Base-by-base conservation (phyloP, 1,284 basidiomycete species). In the Ceratobasidium sp. region DNA sequence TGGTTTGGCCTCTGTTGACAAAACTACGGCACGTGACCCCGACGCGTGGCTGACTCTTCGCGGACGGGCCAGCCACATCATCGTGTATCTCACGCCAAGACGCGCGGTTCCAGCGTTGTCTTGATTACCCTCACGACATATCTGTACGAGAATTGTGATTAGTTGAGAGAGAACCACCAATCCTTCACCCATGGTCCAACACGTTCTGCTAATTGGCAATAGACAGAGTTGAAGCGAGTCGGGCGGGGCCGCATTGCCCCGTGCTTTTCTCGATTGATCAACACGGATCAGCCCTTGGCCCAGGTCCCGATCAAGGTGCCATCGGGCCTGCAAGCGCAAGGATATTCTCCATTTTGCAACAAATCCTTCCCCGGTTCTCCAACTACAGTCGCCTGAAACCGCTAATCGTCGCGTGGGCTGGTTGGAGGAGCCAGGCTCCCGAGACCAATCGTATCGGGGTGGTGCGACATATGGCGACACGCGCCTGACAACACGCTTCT, bases 261-360 rank as follows among this genome's bases (percentile, higher is more conserved):
- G 57, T 33, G 25, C 42, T 59, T 59, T 49, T 47, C 8, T 16
- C 19, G 25, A 39, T 50, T 62, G 58, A 62, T 50, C 46, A 62
- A 62, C 58, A 62, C 58, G 58, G 58, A 62, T 62, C 58, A 62
- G n/a, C 29, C 58, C 49, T 62, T 62, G 58, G 58, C 29, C 30
- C 21, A 47, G 13, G 1, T 46, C 16, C 30, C 39, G 58, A 62
- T 62, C 58, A 46, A 50, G 47, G 47, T 21, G 6, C 4, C 16
- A 21, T 50, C 47, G 11, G 23, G 47, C 2, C 47, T 23, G 5
- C 23, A 21, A 50, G 47, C 47, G 47, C 47, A 50, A 50, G 21
- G 47, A 59, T 21, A 16, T 25, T 42, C 14, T 36, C 23, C 30
- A 25, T 3, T 62, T 52, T 41, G 25, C 29, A 62, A 25, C 46